Evolutionary conservation across 352 stramenopile species (phyloP), one percentile per base, ranked within the genome.

Genomic region (Phytophthora fragariae): DNA sequence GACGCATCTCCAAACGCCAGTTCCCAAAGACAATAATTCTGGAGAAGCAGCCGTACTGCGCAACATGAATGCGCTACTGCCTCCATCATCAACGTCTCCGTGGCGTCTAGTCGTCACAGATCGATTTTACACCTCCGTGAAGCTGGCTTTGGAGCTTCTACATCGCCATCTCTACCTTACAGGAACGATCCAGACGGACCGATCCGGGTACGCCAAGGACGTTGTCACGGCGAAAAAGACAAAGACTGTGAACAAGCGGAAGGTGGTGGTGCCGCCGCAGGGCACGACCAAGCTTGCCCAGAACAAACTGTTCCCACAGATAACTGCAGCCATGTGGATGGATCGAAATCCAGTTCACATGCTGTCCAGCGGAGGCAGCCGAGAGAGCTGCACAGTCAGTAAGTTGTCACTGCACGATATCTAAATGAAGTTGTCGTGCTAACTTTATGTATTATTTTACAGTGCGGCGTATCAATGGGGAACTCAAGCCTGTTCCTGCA

Each of bases 271-370:
- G 15, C 62, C 53, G 2, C 53, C 53, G 1, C 27, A 69, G n/a
- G 62, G 62, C 8, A 62, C 62, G 11, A 69, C 46, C 35, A 61
- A 55, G 31, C 15, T 69, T 4, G 29, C 62, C 0, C 1, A 70
- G 7, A 69, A 62, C 52, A 69, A 69, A 39, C 52, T 8, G 9
- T 69, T 62, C 12, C 62, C 52, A 0, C 21, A 62, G 54, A 41
- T 63, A 10, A 70, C 57, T 0, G 49, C 49, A 0, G 46, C 19
- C 2, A 66, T 72, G 56, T 66, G 47, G 57, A 67, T 72, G 65
- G 65, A 72, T 41, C 65, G 35, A 1, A 66, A 62, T 10, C 33
- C 57, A 1, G 65, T 72, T 5, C 65, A 66, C 27, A 50, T 66
- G 17, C 29, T 67, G 5, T 57, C 56, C 0, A 62, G 19, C 14